Conservation (phyloP, 192 early-diverging fungal genomes). For the Jimgerdemannia lactiflua region DNA sequence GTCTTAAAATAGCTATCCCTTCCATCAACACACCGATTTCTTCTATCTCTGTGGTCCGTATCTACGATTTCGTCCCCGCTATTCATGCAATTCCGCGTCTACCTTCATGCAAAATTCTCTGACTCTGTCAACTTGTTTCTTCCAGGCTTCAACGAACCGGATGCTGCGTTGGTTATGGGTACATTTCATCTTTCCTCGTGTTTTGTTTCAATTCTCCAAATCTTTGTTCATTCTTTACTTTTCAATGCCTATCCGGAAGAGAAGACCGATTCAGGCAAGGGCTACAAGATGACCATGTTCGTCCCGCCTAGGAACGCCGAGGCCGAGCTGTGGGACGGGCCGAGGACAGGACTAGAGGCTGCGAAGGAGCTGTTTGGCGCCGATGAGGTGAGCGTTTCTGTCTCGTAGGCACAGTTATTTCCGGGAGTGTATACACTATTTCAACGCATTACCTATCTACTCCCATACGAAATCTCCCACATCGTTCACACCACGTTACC, state of each 20-base stretch:
- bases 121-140: not conserved
- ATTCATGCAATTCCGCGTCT: no score
- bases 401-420: not conserved
- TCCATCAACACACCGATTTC: constrained; percentile 92
- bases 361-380: constrained; percentile 78
- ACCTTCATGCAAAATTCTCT: no score
- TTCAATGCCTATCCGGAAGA: constrained; percentile 22
- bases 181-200: constrained; percentile 3
- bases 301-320: constrained; percentile 71
- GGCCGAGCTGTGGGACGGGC: constrained; percentile 92
- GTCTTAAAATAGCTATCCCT: constrained; percentile 62
- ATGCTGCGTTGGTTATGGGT: constrained; percentile 70
- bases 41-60: constrained; percentile 67
- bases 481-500: no score
- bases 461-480: no score
- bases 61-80: not conserved
- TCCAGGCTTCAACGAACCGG: constrained; percentile 90
- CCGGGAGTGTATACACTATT: not conserved
- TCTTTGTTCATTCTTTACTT: constrained; percentile 6
- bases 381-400: constrained; percentile 58
- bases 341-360: constrained; percentile 77
- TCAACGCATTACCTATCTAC: not conserved
- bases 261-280: constrained; percentile 49
- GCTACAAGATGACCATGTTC: constrained; percentile 86
- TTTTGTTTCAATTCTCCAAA: not conserved